phyloP scores from a whole-genome alignment of 1,284 basidiomycete species.

The Ustilago hordei region DNA sequence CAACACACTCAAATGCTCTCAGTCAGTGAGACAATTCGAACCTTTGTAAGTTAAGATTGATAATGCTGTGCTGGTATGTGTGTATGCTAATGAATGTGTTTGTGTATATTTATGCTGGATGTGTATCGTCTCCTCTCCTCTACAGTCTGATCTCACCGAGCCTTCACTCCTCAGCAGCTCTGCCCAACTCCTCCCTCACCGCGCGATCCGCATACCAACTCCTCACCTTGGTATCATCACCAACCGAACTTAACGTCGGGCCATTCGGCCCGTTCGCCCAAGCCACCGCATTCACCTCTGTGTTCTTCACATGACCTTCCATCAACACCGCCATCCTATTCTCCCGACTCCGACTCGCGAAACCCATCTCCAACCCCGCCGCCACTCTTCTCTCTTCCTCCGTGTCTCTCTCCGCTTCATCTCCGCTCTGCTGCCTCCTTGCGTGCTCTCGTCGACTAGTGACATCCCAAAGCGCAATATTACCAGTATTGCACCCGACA shows the following conservation, averaged over 20 bases:
- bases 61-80: slow-evolving; percentile 1
- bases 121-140: not conserved
- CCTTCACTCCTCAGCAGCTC: slow-evolving; percentile 16
- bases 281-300: slow-evolving; percentile 63
- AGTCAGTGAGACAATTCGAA: not conserved
- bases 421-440: not conserved
- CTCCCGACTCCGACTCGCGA: slow-evolving; percentile 23
- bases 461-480: slow-evolving; percentile 64
- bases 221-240: slow-evolving; percentile 63
- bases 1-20: not conserved
- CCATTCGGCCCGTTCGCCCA: slow-evolving; percentile 63
- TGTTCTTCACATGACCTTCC: slow-evolving; percentile 42
- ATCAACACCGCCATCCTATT: slow-evolving; percentile 27
- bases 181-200: slow-evolving; percentile 4
- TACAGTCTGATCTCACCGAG: no score
- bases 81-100: not conserved
- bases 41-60: not conserved
- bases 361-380: slow-evolving; percentile 20
- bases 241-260: slow-evolving; percentile 56
- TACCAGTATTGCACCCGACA: slow-evolving; percentile 64
- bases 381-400: slow-evolving; percentile 35
- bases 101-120: not conserved
- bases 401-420: slow-evolving; percentile 11
- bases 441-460: not conserved
- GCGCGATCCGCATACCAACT: slow-evolving; percentile 71